Evolutionary conservation across 495 filamentous ascomycete genomes (phyloP).

Genomic region (Penicillium ochrochloron): DNA sequence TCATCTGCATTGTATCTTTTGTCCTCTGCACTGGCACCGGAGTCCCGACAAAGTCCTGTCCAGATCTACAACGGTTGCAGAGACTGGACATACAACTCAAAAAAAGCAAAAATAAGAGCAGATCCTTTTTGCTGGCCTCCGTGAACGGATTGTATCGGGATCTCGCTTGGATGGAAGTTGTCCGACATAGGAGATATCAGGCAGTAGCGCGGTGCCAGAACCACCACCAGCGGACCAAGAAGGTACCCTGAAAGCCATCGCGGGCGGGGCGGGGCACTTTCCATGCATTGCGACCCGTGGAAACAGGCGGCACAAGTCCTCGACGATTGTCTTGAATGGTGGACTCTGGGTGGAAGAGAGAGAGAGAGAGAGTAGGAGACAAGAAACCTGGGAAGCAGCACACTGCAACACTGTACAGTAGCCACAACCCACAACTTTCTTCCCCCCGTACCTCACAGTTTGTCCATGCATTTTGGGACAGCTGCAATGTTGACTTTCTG

Average conservation of each 20-base stretch:
- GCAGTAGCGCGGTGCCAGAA: neutral
- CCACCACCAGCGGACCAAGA: neutral
- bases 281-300: slow-evolving; percentile 4
- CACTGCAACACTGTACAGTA: neutral
- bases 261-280: slow-evolving; percentile 6
- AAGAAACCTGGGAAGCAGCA: neutral
- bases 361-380: neutral
- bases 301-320: neutral
- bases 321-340: neutral
- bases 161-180: neutral
- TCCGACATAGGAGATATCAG: slow-evolving; percentile 1
- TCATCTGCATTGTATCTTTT: slow-evolving; percentile 13
- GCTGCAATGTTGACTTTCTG: slow-evolving; percentile 16
- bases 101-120: neutral
- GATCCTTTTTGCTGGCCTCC: neutral
- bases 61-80: slow-evolving; percentile 18
- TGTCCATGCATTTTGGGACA: slow-evolving; percentile 14
- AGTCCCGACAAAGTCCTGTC: neutral
- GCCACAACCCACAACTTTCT: neutral
- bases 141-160: neutral
- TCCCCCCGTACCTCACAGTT: slow-evolving; percentile 24
- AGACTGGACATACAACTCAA: neutral
- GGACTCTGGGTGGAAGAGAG: neutral
- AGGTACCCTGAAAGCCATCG: slow-evolving; percentile 6
- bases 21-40: neutral